Evolutionary conservation across 2,329 filamentous ascomycete species (phyloP).

Genomic region (Xylariaceae sp.): DNA sequence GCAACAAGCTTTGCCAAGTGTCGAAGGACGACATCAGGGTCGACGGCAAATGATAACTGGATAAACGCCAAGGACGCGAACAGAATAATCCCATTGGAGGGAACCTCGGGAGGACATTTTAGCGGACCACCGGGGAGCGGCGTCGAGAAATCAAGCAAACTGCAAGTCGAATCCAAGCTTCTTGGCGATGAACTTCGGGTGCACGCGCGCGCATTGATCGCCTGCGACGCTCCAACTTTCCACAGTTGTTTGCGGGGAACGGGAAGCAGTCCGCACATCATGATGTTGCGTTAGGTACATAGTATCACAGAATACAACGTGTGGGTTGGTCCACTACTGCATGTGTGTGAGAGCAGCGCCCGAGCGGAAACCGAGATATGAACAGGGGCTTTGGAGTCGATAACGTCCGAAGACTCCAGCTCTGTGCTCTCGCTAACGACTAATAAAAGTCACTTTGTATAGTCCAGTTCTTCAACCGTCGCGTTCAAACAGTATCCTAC

Average conservation of each 20-base stretch:
- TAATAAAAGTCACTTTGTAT: too few relatives aligned
- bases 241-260: constrained; percentile 15
- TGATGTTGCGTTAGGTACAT: too few relatives aligned
- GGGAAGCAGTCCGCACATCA: not conserved
- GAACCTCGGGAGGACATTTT: too few relatives aligned
- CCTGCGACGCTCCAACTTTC: constrained; percentile 11
- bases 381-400: too few relatives aligned
- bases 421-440: too few relatives aligned
- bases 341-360: too few relatives aligned
- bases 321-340: too few relatives aligned
- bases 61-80: not conserved
- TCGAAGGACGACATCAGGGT: constrained; percentile 20
- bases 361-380: too few relatives aligned
- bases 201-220: constrained; percentile 7
- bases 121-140: too few relatives aligned
- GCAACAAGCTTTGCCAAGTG: constrained; percentile 48
- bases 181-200: constrained; percentile 23
- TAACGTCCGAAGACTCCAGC: too few relatives aligned
- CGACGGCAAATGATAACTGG: constrained; percentile 17
- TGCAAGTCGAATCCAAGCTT: constrained; percentile 5
- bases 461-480: too few relatives aligned
- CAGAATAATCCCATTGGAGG: not conserved
- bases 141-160: constrained; percentile 2
- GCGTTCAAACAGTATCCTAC: too few relatives aligned
- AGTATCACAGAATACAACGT: constrained; percentile 8